Base-by-base conservation (phyloP, 805 yeast species). In the Suhomyces xylopsoci region DNA sequence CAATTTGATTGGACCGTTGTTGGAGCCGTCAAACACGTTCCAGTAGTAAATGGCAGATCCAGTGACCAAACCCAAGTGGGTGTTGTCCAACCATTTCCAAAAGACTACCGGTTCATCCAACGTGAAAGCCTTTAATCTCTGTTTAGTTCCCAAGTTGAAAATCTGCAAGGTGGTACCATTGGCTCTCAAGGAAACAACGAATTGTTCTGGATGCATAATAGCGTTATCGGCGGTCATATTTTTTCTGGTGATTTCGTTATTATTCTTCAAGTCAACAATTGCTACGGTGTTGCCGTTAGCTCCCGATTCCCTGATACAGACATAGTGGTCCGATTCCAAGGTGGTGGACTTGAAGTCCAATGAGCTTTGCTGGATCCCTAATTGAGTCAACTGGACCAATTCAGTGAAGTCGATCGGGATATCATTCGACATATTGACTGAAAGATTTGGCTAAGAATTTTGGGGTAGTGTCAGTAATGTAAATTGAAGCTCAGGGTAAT, bases 161-260 rank as follows among this genome's bases (percentile, higher is more conserved):
- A 94, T 89, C 74, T 91, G 99, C 56, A 94, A 81, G 40, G 97
- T 92, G 47, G 97, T 91, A 60, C 97, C 97, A 66, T 91, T 94
- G 43, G 98, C 98, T 67, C 98, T 83, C 59, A 94, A 82, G 14
- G 97, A 90, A 62, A 94, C 91, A 57, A 92, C 90, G 71, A 87
- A 84, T 69, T 87, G 84, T n/a, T 74, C 66, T 32, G 99, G 98
- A 71, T 91, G 96, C 94, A 94, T 85, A 67, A 94, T 94, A 48
- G 97, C 98, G 57, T 91, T 88, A 73, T 94, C 99, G 45, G 99
- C 99, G 51, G 89, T 81, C 97, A 94, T 94, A 69, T 89, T 88
- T 73, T 94, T 93, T 66, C 96, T 85, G 20, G 88, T 87, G 55
- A 92, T 83, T 62, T 83, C 81, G 71, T 89, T 89, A 75, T 84